Evolutionary conservation across 2,329 filamentous ascomycete species (phyloP).

Genomic region (Graphiopsis chlorocephala): DNA sequence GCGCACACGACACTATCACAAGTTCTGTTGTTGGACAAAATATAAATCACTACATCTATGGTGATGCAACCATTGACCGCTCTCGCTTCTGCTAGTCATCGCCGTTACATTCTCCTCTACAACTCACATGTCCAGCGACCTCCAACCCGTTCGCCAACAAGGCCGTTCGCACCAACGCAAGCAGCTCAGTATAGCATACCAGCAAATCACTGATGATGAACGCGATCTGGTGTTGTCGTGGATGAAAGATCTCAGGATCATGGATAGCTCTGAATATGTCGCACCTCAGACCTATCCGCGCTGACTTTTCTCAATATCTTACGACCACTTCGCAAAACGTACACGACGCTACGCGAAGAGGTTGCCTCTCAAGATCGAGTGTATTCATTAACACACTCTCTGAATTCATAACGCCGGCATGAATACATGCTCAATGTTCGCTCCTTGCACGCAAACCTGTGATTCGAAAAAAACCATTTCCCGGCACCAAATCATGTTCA

Average conservation of each 20-base stretch:
- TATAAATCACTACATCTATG: neutral
- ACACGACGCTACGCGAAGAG: neutral
- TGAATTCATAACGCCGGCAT: neutral
- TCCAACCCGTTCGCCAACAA: neutral
- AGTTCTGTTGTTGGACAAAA: neutral
- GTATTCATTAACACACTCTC: neutral
- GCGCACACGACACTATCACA: neutral
- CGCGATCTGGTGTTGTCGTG: neutral
- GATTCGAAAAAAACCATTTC: too few species aligned
- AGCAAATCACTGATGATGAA: neutral
- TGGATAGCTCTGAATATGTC: neutral
- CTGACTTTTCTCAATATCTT: neutral
- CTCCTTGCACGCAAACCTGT: neutral
- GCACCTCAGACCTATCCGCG: neutral
- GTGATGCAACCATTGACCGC: neutral
- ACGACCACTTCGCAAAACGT: neutral
- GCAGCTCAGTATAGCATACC: neutral
- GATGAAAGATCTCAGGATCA: neutral
- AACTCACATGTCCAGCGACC: neutral
- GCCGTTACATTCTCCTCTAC: neutral
- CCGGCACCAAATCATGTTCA: too few species aligned
- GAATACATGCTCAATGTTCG: neutral
- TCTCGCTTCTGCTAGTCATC: neutral
- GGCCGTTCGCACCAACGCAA: neutral
- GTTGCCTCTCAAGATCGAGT: neutral